Base-by-base conservation (phyloP, 805 yeast genomes). In the Candida xyloterini region DNA sequence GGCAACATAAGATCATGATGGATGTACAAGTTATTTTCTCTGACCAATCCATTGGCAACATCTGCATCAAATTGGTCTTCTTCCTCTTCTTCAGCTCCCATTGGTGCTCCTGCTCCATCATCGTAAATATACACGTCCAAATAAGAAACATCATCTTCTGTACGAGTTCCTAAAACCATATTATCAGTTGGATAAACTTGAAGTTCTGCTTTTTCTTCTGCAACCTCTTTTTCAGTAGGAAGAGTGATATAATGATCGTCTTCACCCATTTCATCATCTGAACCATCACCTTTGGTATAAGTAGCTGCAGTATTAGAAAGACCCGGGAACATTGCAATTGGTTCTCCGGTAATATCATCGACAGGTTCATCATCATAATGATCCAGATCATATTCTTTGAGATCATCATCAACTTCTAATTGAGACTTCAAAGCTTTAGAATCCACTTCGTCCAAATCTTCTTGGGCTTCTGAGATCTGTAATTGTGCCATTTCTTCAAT, bases 1-100 rank as follows among this genome's bases (percentile, higher is more conserved):
- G 99, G 99, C 46, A 93, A 73, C 96, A 93, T 88, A 52, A 91
- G 66, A 62, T 93, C 99, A 63, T 93, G 99, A 60, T 93, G 99
- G 35, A 91, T 93, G 57, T 93, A 93, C 48, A 93, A 67, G 27
- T 81, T 78, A 39, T 82, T 75, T 34, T 79, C 93, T 67, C 95
- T 76, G 27, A 75, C 74, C 55, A 78, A 60, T 10, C 91, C 95
- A 49, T 71, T 76, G 35, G 85, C 84, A 11, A 79, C 86, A 59
- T 82, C 87, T n/a, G 79, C 79, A 55, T 84, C 90, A 25, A 66
- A 55, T 44, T 73, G 73, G 53, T 83, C 91, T 20, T 55, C 70
- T 46, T 80, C 90, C 46, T 75, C 82, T 44, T 82, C 89, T 21
- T 74, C 71, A 4, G 78, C 71, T 16, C 80, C 80, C 21, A 67